Percentiles rank a stretch among this genome's conserved stretches.
phyloP scores from a whole-genome alignment of 2,329 filamentous ascomycete species.

The Parascedosporium putredinis region DNA sequence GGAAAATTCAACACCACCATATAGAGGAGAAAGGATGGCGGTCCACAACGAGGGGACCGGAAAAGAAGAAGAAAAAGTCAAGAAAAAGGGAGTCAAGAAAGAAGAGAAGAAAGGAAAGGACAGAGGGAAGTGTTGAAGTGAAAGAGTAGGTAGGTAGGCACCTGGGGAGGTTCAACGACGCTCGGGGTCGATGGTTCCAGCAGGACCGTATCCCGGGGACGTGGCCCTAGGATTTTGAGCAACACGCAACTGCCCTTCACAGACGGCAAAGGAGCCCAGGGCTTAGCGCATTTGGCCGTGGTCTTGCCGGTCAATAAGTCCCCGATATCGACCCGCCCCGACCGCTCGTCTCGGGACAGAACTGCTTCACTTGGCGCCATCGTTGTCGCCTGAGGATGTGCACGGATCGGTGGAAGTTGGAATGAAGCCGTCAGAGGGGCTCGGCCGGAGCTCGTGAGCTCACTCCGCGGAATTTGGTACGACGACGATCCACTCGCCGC shows the following conservation, averaged over 20 bases:
- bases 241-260: too few species aligned
- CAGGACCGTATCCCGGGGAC: too few species aligned
- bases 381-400: constrained; percentile 14
- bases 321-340: constrained; percentile 47
- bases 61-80: neutral
- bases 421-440: constrained; percentile 6
- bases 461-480: constrained; percentile 44
- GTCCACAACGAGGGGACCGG: neutral
- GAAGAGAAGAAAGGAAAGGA: neutral
- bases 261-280: too few species aligned
- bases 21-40: constrained; percentile 1
- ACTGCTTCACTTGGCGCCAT: neutral
- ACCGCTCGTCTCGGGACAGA: neutral
- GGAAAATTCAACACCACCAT: neutral
- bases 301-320: constrained; percentile 49
- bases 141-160: neutral
- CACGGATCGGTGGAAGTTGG: constrained; percentile 39
- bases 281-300: constrained; percentile 16
- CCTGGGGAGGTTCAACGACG: too few species aligned
- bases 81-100: neutral
- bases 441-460: constrained; percentile 27
- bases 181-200: too few species aligned
- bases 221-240: too few species aligned
- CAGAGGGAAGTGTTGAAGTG: neutral
- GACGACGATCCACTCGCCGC: constrained; percentile 29